phyloP scores from a whole-genome alignment of 306 rosid genomes.

The Quercus berberidifolia region DNA sequence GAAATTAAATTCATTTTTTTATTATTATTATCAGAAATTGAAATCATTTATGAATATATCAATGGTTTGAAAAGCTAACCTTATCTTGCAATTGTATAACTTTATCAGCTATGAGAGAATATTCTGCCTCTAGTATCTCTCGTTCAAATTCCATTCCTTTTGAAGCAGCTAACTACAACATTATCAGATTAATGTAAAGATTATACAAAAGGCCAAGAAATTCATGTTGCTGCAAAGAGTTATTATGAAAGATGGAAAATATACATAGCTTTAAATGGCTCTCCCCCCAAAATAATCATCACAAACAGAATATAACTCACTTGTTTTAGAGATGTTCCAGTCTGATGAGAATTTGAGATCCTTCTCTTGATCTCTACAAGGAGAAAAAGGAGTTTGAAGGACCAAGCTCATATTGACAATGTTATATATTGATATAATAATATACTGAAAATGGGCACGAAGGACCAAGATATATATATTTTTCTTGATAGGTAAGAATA shows the following conservation, averaged over 20 bases:
- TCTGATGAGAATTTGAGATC: constrained; percentile 48
- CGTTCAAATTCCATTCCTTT: constrained; percentile 77
- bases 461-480: too few relatives aligned
- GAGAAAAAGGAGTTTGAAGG: constrained; percentile 17
- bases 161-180: constrained; percentile 55
- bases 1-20: neutral
- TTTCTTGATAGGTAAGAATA: too few relatives aligned
- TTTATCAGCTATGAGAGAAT: constrained; percentile 56
- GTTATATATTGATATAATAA: constrained; percentile 4
- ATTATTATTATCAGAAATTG: neutral
- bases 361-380: constrained; percentile 70
- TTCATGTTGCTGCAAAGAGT: constrained; percentile 1
- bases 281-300: neutral
- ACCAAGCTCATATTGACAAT: constrained; percentile 10
- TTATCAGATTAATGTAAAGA: constrained; percentile 15
- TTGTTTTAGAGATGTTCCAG: constrained; percentile 50
- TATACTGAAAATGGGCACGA: neutral
- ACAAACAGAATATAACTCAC: constrained; percentile 41
- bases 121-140: constrained; percentile 84
- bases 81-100: constrained; percentile 58
- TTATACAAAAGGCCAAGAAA: constrained; percentile 20
- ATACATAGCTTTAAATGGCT: constrained; percentile 9
- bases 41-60: neutral
- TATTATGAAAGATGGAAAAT: constrained; percentile 7
- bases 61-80: constrained; percentile 37